Evolutionary conservation across 352 stramenopile genomes (phyloP).

Genomic region (Pythium biforme): DNA sequence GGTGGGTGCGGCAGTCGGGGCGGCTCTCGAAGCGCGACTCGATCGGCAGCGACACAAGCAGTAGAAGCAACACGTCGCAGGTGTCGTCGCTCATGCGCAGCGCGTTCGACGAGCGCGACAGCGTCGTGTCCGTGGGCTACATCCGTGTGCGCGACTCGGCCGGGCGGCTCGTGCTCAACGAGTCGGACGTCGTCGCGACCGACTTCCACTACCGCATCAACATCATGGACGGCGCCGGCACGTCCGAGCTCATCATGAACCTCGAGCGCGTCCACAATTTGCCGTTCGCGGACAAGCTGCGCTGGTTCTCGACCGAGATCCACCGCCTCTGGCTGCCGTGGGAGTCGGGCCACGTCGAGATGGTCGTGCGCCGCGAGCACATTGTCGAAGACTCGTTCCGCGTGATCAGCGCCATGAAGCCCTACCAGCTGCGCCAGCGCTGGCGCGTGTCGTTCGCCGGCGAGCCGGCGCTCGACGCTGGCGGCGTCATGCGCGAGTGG

Average conservation of each 20-base stretch:
- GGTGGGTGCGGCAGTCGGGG: conserved; percentile 56
- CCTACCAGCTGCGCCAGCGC: conserved; percentile 78
- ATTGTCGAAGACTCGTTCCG: conserved; percentile 87
- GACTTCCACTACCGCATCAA: conserved; percentile 85
- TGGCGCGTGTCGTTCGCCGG: conserved; percentile 86
- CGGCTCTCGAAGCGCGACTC: conserved; percentile 41
- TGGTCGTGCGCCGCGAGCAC: conserved; percentile 76
- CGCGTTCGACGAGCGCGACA: conserved; percentile 47
- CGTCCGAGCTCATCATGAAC: conserved; percentile 83
- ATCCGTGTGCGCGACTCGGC: conserved; percentile 76
- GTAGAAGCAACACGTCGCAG: conserved; percentile 45
- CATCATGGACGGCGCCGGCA: conserved; percentile 64
- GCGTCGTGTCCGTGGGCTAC: conserved; percentile 67
- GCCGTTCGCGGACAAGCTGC: conserved; percentile 74
- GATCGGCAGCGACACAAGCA: conserved; percentile 48
- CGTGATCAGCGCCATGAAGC: conserved; percentile 75
- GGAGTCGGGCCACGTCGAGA: conserved; percentile 75
- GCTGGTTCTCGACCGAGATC: conserved; percentile 84
- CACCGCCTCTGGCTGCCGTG: conserved; percentile 79
- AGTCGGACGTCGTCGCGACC: conserved; percentile 73
- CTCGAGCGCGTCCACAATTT: conserved; percentile 78
- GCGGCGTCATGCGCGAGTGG: conserved; percentile 89
- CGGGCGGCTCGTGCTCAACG: conserved; percentile 71
- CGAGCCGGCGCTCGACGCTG: conserved; percentile 83
- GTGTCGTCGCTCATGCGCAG: conserved; percentile 18